phyloP scores from a whole-genome alignment of 768 basidiomycete species.

The Leucosporidium scottii region DNA sequence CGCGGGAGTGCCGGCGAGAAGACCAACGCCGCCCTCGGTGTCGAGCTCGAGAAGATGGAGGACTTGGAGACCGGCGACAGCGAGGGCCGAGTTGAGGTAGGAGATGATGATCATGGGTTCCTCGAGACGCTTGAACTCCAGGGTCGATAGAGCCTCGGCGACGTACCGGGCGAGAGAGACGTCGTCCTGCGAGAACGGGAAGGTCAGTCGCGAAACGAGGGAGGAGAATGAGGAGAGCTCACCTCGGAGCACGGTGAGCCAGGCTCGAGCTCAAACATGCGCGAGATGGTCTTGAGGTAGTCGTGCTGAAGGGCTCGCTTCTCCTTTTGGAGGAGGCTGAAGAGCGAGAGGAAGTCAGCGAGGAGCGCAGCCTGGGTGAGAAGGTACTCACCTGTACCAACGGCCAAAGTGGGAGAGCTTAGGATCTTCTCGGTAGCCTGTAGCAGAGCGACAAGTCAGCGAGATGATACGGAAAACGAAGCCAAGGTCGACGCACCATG shows the following conservation, averaged over 20 bases:
- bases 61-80: slow-evolving; percentile 72
- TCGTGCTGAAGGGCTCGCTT: slow-evolving; percentile 80
- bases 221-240: slow-evolving; percentile 4
- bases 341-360: too few relatives aligned
- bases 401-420: slow-evolving; percentile 69
- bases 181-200: slow-evolving; percentile 53
- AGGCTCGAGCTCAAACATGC: slow-evolving; percentile 67
- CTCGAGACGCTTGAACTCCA: slow-evolving; percentile 94
- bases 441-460: not conserved
- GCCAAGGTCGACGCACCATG: slow-evolving; percentile 48
- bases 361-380: too few relatives aligned
- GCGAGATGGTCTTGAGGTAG: slow-evolving; percentile 73
- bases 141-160: slow-evolving; percentile 83
- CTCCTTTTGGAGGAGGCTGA: slow-evolving; percentile 65
- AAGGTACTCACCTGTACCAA: slow-evolving; percentile 57
- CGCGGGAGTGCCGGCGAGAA: slow-evolving; percentile 9
- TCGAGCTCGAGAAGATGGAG: slow-evolving; percentile 60
- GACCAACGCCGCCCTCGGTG: slow-evolving; percentile 8
- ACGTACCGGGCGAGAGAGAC: slow-evolving; percentile 83
- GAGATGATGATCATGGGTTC: slow-evolving; percentile 82
- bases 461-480: not conserved
- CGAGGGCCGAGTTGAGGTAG: slow-evolving; percentile 64
- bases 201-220: not conserved
- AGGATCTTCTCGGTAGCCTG: slow-evolving; percentile 62
- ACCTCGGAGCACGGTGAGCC: slow-evolving; percentile 57